These are phyloP conservation scores for Suillus occidentalis DNA, from an alignment of 768 basidiomycete species.

Conservation along the genomic window DNA sequence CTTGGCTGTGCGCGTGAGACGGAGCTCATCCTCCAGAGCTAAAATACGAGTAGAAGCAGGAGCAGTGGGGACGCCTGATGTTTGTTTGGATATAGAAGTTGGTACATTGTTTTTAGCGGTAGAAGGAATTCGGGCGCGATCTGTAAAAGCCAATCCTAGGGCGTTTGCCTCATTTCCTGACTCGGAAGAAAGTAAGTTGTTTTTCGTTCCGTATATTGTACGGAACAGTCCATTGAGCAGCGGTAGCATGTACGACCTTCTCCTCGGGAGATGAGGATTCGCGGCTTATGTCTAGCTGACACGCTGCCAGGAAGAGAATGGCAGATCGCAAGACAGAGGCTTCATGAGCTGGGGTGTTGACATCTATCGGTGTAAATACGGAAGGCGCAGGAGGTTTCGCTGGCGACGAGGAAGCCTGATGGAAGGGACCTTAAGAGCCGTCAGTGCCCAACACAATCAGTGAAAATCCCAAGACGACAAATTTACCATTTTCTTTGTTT, in stretches of 20 bases:
- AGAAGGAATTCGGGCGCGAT: conserved; percentile 6
- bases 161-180: conserved; percentile 17
- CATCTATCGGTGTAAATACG: conserved; percentile 11
- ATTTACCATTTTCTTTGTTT: conserved; percentile 26
- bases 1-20: conserved; percentile 14
- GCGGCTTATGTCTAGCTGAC: conserved; percentile 33
- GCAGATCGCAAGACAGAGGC: conserved; percentile 27
- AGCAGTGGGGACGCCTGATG: not conserved
- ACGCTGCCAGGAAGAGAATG: conserved; percentile 31
- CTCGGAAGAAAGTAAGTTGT: conserved; percentile 19
- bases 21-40: conserved; percentile 27
- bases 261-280: conserved; percentile 21
- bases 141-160: conserved; percentile 28
- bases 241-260: conserved; percentile 20
- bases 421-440: conserved; percentile 11
- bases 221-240: conserved; percentile 32
- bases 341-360: conserved; percentile 12
- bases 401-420: conserved; percentile 9
- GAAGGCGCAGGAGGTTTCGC: conserved; percentile 12
- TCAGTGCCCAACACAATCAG: conserved; percentile 18
- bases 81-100: not conserved
- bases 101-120: not conserved
- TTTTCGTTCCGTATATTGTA: conserved; percentile 28
- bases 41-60: conserved; percentile 16
- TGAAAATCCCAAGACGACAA: conserved; percentile 8